Evolutionary conservation across 2,329 filamentous ascomycete genomes (phyloP), one percentile per base, ranked within the genome.

Genomic region (Pseudogymnoascus sp.): DNA sequence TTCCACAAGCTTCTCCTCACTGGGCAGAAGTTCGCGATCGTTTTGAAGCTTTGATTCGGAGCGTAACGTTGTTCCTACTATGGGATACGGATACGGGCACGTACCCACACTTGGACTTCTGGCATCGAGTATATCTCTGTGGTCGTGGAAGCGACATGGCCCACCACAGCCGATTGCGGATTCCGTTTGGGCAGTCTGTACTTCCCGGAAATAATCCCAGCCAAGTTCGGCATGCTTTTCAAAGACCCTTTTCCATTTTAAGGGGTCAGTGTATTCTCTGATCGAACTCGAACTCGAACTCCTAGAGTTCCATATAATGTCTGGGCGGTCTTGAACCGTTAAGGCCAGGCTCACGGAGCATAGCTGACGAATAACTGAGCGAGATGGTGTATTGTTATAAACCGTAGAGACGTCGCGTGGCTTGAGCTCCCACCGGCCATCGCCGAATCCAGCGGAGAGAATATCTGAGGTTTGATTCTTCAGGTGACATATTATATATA

Each of bases 401-500:
- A 63, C 62, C 7, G n/a, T 58, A 6, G 43, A 63, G 6, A 63
- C 19, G 38, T 52, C 12, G 1, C 38, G n/a, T 10, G 45, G 62
- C 16, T 41, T 62, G 7, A 63, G 16, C 16, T 49, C 38, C 62
- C 60, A 63, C n/a, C 33, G 2, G 39, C 41, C 23, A 6, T 59
- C 33, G 21, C 31, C 6, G 11, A 63, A 38, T n/a, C n/a, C 35
- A 19, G 26, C 7, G 19, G 49, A 26, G 41, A 63, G 23, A n/a
- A 62, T 14, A 37, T 63, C 62, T 2, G 62, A 62, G n/a, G 60
- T 55, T 59, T 63, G 62, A 6, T 63, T 63, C n/a, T 31, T 52
- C n/a, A 63, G 38, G n/a, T 59, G 62, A 29, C 58, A 62, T 23
- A 63, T 62, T 11, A 43, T 23, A 37, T 62, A 62, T 35, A 26